Evolutionary conservation across 805 yeast genomes (phyloP), one percentile per base, ranked within the genome.

Genomic region (Kazachstania taianensis): DNA sequence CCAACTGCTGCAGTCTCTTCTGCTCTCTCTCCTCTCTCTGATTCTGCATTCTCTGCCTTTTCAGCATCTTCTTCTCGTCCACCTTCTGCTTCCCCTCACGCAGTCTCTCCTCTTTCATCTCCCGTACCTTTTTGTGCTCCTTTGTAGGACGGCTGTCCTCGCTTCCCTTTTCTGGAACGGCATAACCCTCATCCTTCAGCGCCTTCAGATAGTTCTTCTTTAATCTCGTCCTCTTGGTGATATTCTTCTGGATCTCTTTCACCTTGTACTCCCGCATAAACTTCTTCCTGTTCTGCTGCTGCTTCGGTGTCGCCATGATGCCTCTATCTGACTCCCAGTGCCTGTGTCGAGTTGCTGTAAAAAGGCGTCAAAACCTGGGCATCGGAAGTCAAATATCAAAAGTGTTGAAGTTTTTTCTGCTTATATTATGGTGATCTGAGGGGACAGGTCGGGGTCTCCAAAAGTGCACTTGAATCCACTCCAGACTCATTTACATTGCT

Each of bases 201-300:
- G 84, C 64, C 55, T 86, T 85, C 65, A 83, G 77, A 52, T 87
- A 87, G 33, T 73, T 76, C 57, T 78, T 82, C 63, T 84, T 74
- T 45, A 87, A 69, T 49, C 92, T 70, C 10, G 95, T 83, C 42
- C 85, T 72, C 51, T 85, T 94, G 0, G 73, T 70, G 44, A 87
- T 69, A 9, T 92, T 79, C 50, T 70, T 72, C 49, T 80, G 78
- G 49, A 87, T 87, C 41, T 85, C 96, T 37, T 72, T 69, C 13
- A 63, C 66, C 52, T 49, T 49, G 42, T 49, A 48, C 29, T 55
- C 63, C 38, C 51, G 63, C 37, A 62, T 65, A 42, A 62, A 58
- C 45, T 65, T 65, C 39, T 59, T 58, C 30, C 49, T 43, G 26
- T 50, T 52, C 5, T 36, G 32, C n/a, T 44, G 46, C 23, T 50